A percentile compares a stretch with the other conserved stretches of the same genome.
Conservation (phyloP, 768 basidiomycete species). For the Macrocybe gigantea region DNA sequence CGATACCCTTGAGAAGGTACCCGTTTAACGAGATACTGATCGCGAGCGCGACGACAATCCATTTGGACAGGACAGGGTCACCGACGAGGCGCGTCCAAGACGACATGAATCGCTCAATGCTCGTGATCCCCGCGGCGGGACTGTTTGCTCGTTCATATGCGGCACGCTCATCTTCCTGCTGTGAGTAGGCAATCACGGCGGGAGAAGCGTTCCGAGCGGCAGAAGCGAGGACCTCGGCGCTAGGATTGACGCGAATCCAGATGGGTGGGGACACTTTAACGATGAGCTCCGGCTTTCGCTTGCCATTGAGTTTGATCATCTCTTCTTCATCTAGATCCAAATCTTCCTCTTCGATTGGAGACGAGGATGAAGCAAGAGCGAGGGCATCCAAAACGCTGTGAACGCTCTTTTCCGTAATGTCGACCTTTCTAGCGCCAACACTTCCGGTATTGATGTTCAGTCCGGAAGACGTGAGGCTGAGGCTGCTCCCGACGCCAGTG, state of each 20-base stretch:
- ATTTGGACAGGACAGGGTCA: slow-evolving; percentile 91
- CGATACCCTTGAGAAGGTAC: slow-evolving; percentile 84
- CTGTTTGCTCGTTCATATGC: slow-evolving; percentile 18
- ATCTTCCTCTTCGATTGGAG: slow-evolving; percentile 4
- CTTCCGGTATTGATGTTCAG: background rate
- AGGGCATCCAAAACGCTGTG: slow-evolving; percentile 53
- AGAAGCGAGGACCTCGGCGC: slow-evolving; percentile 10
- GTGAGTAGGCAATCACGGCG: slow-evolving; percentile 4
- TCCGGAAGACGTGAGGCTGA: slow-evolving; percentile 1
- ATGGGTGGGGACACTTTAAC: slow-evolving; percentile 61
- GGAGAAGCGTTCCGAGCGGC: slow-evolving; percentile 2
- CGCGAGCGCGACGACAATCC: slow-evolving; percentile 86
- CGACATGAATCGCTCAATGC: slow-evolving; percentile 82
- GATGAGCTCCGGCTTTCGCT: slow-evolving; percentile 33
- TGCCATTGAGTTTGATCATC: slow-evolving; percentile 4
- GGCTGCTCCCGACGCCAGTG: slow-evolving; percentile 6
- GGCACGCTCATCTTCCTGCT: slow-evolving; percentile 24
- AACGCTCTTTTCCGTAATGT: slow-evolving; percentile 60
- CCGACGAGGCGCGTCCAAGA: slow-evolving; percentile 89
- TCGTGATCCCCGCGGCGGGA: slow-evolving; percentile 3
- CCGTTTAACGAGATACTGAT: slow-evolving; percentile 89
- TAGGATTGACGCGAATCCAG: slow-evolving; percentile 42
- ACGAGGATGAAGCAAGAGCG: slow-evolving; percentile 23
- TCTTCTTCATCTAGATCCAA: slow-evolving; percentile 10
- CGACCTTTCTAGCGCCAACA: slow-evolving; percentile 50